Base-by-base conservation (phyloP, 345 rosid species). In the Cardamine resedifolia region DNA sequence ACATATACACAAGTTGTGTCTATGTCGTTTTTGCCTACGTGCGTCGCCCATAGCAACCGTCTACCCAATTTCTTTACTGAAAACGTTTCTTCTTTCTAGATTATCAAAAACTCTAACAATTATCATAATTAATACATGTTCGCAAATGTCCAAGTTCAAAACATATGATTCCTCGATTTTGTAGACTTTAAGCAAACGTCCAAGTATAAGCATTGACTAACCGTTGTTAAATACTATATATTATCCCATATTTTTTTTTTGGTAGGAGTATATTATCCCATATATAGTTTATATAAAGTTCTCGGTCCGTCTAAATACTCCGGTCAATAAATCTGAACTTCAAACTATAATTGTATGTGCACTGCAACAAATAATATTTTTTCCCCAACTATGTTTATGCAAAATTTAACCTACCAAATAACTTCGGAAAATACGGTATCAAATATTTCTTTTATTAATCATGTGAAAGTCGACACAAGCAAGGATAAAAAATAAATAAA, bases 21-120 rank as follows among this genome's bases (percentile, higher is more conserved):
- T 39, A 38, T 48, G 76, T 64, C 70, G 64, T n/a, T 72, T 56
- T 73, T 64, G 71, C 49, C 64, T 64, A 64, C 77, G 64, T 43
- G 57, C 28, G 19, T 64, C 64, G 36, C 44, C 57, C 21, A 14
- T 26, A 55, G n/a, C 28, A 64, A 12, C 11, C 64, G 64, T 62
- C 76, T 43, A 30, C 53, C 16, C 70, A 30, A 30, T 43, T 52
- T 53, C 10, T 52, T 72, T 52, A 20, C 26, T 30, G 43, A 24
- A 47, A 70, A 33, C 19, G 58, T 2, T 23, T 34, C 8, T 14
- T 28, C 28, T 50, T 59, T 44, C 24, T 57, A 45, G 34, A 4
- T 3, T 6, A 16, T 33, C 2, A 51, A 47, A 48, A 68, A 4
- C 8, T 53, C 47, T 24, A 27, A 26, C 34, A 48, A 27, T 19